Evolutionary conservation across 2,329 filamentous ascomycete genomes (phyloP), one percentile per base, ranked within the genome.

Genomic region (Hymenoscyphus linearis): DNA sequence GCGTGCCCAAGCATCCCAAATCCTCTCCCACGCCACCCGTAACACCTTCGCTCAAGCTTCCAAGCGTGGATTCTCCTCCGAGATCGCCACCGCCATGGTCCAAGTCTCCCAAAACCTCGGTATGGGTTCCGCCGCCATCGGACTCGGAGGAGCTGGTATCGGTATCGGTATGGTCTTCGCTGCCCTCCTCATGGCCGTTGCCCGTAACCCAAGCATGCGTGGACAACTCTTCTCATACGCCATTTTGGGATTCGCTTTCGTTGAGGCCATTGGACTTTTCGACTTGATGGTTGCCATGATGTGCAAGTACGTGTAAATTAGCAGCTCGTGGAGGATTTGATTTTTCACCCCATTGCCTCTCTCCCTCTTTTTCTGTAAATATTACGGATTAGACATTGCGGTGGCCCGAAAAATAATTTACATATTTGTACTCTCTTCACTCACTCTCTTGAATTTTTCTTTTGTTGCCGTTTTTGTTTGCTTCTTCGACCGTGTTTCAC

Each of bases 111-210:
- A 91, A 86, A 92, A 92, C 87, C 78, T 92, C 75, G 89, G 89
- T 85, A 92, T 92, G 89, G 89, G 89, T 80, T 83, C 87, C 73
- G 91, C 91, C 75, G 91, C 91, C 82, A 92, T 96, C 76, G 91
- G 91, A 89, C 89, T 96, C 75, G 90, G 89, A 77, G 89, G 89
- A 88, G 89, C 90, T 76, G 89, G 90, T 91, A 91, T 95, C 79
- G 91, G 91, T 90, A 96, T 95, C 81, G 91, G 91, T 85, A 87
- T 93, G 77, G 91, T 96, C 77, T 96, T 96, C 86, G 90, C 89
- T 77, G 87, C 90, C 75, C 90, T 96, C 77, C 85, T 96, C 76
- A 87, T 90, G 80, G 87, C 87, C 82, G 90, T 95, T 78, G 90
- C 91, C 83, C 90, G 91, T 83, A 96, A 96, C 90, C 91, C 91